Percentiles rank a stretch among this genome's conserved stretches.
phyloP scores from a whole-genome alignment of 805 yeast species.

The Wickerhamomyces subpelliculosus region DNA sequence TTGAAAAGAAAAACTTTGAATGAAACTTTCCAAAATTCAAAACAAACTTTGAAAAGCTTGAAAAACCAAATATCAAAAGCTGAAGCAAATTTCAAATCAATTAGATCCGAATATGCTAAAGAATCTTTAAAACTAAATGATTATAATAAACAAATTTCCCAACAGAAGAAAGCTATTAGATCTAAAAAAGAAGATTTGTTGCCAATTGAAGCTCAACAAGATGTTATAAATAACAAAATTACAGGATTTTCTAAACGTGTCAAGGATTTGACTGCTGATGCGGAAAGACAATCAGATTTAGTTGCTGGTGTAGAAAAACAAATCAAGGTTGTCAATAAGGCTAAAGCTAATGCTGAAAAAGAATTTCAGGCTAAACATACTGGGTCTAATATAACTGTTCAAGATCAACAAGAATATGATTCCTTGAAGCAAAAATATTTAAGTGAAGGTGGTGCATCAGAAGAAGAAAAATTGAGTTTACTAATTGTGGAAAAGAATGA shows the following conservation, averaged over 20 bases:
- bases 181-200: conserved; percentile 39
- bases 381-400: conserved; percentile 36
- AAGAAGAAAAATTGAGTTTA: conserved; percentile 41
- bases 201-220: conserved; percentile 55
- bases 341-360: conserved; percentile 31
- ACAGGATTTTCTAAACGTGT: conserved; percentile 39
- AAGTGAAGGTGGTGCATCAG: conserved; percentile 49
- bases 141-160: conserved; percentile 29
- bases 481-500: conserved; percentile 39
- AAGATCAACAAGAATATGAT: conserved; percentile 53
- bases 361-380: conserved; percentile 25
- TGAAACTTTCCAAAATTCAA: conserved; percentile 20
- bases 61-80: conserved; percentile 28
- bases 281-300: conserved; percentile 39
- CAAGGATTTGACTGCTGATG: conserved; percentile 43
- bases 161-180: conserved; percentile 35
- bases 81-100: conserved; percentile 29
- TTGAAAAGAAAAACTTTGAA: conserved; percentile 20
- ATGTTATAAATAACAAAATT: conserved; percentile 40
- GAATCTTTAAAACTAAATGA: conserved; percentile 36
- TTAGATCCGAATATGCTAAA: conserved; percentile 40
- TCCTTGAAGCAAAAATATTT: conserved; percentile 49
- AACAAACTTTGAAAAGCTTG: conserved; percentile 23
- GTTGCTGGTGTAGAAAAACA: conserved; percentile 39
- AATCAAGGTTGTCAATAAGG: conserved; percentile 36